A percentile compares a stretch with the other conserved stretches of the same genome.
Conservation (phyloP, 495 filamentous ascomycete species). For the Extremus antarcticus region DNA sequence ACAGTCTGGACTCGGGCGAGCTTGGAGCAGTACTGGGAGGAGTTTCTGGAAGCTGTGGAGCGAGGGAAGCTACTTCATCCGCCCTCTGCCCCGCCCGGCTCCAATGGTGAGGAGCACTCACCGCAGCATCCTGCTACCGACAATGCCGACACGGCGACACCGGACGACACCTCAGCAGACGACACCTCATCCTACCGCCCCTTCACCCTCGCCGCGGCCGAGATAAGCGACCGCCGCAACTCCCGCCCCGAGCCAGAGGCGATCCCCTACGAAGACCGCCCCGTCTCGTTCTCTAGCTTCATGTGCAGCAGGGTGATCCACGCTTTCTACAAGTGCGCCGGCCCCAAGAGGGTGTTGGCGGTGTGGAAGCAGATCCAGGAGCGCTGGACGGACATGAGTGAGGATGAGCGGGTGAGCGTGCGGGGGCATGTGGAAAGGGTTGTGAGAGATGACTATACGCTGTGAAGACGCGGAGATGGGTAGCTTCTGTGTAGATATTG, state of each 20-base stretch:
- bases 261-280: slow-evolving; percentile 5
- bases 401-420: slow-evolving; percentile 4
- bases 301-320: slow-evolving; percentile 3
- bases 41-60: slow-evolving; percentile 19
- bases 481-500: too few relatives aligned
- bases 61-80: background rate
- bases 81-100: too few relatives aligned
- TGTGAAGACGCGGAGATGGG: too few relatives aligned
- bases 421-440: background rate
- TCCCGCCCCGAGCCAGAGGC: background rate
- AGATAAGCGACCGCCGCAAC: too few relatives aligned
- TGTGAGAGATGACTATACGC: background rate
- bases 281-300: slow-evolving; percentile 3
- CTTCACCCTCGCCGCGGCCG: background rate
- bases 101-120: too few relatives aligned
- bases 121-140: background rate
- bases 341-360: slow-evolving; percentile 13
- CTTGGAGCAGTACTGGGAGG: slow-evolving; percentile 37
- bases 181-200: background rate
- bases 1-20: slow-evolving; percentile 54
- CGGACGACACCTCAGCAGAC: background rate
- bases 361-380: slow-evolving; percentile 16
- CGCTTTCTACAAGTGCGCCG: slow-evolving; percentile 17
- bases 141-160: background rate
- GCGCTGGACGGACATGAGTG: slow-evolving; percentile 8